These are phyloP conservation scores for Geopyxis carbonaria DNA, from an alignment of 495 filamentous ascomycete species.

Conservation along the genomic window DNA sequence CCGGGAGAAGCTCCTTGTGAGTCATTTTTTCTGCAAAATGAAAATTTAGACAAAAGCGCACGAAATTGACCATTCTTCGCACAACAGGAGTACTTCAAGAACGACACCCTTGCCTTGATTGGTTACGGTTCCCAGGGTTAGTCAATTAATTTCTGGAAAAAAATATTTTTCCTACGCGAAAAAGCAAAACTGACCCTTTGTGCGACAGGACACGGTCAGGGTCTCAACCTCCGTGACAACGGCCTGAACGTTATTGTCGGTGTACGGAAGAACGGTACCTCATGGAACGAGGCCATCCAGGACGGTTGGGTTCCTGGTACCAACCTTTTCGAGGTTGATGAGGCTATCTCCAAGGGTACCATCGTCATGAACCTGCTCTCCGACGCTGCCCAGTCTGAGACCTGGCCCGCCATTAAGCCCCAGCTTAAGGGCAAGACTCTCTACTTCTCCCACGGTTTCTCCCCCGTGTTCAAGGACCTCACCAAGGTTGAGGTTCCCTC, in stretches of 20 bases:
- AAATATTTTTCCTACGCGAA: not conserved
- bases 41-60: not conserved
- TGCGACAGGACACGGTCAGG: slow-evolving; percentile 73
- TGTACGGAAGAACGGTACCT: slow-evolving; percentile 93
- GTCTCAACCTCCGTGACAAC: slow-evolving; percentile 97
- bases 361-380: slow-evolving; percentile 98
- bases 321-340: slow-evolving; percentile 94
- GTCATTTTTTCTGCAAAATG: slow-evolving; percentile 25
- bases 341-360: slow-evolving; percentile 83
- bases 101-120: slow-evolving; percentile 96
- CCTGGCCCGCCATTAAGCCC: slow-evolving; percentile 95
- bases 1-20: slow-evolving; percentile 81
- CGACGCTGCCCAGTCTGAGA: slow-evolving; percentile 95
- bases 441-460: slow-evolving; percentile 99
- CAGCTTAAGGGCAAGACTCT: slow-evolving; percentile 98
- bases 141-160: slow-evolving; percentile 6
- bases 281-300: slow-evolving; percentile 91
- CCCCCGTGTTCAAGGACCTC: slow-evolving; percentile 96
- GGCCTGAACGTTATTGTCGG: slow-evolving; percentile 96
- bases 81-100: slow-evolving; percentile 95
- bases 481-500: slow-evolving; percentile 95
- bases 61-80: slow-evolving; percentile 6
- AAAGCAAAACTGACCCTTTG: not conserved
- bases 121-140: slow-evolving; percentile 83
- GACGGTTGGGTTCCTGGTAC: slow-evolving; percentile 97